phyloP scores from a whole-genome alignment of 805 yeast genomes.

The Suhomyces sp. region DNA sequence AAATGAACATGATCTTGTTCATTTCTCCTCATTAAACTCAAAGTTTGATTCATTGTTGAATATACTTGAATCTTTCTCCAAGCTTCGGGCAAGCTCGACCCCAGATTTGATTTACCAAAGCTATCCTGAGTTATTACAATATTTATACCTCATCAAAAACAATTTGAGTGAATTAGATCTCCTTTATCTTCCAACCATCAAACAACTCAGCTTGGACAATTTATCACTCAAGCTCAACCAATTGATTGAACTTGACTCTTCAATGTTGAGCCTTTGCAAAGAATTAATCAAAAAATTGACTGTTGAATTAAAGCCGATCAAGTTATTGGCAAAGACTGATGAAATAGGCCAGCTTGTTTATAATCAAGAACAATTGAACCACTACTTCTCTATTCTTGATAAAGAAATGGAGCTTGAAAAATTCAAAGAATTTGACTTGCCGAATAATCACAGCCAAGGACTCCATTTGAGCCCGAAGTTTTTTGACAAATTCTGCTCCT shows the following conservation, averaged over 20 bases:
- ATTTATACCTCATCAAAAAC: conserved; percentile 10
- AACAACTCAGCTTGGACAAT: conserved; percentile 12
- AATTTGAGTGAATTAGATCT: conserved; percentile 16
- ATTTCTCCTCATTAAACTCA: conserved; percentile 1
- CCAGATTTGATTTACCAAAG: conserved; percentile 13
- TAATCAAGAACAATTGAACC: conserved; percentile 1
- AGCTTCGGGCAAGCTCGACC: conserved; percentile 3
- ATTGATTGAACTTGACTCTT: conserved; percentile 13
- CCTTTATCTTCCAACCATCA: conserved; percentile 13
- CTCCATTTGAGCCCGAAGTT: background rate
- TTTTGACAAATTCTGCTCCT: conserved; percentile 1
- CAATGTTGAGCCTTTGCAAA: background rate
- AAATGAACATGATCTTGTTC: background rate
- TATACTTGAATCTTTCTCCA: background rate
- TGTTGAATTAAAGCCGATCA: background rate
- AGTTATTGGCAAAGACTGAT: background rate
- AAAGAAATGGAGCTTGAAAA: conserved; percentile 1
- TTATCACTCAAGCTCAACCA: conserved; percentile 9
- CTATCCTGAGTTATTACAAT: conserved; percentile 15
- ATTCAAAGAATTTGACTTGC: background rate
- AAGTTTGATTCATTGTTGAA: background rate
- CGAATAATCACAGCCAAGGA: background rate
- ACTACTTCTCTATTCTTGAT: background rate
- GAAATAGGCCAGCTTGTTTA: background rate
- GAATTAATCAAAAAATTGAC: background rate